Percentiles rank a stretch among this genome's conserved stretches.
Conservation (phyloP, 2,329 filamentous ascomycete species). For the Fusarium nanum region DNA sequence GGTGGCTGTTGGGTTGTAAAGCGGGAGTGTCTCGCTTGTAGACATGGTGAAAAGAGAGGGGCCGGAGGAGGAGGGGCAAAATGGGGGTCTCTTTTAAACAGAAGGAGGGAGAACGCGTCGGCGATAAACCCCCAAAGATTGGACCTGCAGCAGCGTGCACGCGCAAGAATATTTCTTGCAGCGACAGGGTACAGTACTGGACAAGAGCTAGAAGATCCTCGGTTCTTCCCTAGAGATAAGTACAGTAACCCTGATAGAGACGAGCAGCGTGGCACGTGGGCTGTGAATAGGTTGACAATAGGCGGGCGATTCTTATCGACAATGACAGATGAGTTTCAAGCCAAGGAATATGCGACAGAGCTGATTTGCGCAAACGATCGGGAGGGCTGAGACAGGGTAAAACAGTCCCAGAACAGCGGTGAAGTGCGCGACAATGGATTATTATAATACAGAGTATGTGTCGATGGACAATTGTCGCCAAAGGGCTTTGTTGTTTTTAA, state of each 20-base stretch:
- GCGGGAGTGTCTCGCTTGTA: slow-evolving; percentile 50
- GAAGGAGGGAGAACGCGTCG: slow-evolving; percentile 28
- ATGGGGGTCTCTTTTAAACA: slow-evolving; percentile 40
- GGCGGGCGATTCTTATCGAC: slow-evolving; percentile 34
- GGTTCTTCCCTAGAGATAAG: slow-evolving; percentile 10
- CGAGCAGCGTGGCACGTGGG: slow-evolving; percentile 36
- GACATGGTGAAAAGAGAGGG: slow-evolving; percentile 48
- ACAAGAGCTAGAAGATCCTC: slow-evolving; percentile 5
- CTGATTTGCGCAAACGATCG: slow-evolving; percentile 30
- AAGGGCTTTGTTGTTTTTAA: slow-evolving; percentile 19
- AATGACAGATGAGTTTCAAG: slow-evolving; percentile 33
- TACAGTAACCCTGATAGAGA: slow-evolving; percentile 28
- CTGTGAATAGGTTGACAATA: slow-evolving; percentile 12
- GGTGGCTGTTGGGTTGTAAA: slow-evolving; percentile 47
- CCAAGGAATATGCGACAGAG: slow-evolving; percentile 27
- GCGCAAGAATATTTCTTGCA: slow-evolving; percentile 17
- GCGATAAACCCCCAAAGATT: slow-evolving; percentile 25
- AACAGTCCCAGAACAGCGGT: slow-evolving; percentile 36
- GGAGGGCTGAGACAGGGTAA: slow-evolving; percentile 32
- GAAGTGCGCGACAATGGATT: slow-evolving; percentile 13
- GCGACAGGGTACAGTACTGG: slow-evolving; percentile 3
- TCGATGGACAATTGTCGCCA: slow-evolving; percentile 6
- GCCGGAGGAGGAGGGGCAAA: slow-evolving; percentile 43
- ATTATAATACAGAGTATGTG: background rate
- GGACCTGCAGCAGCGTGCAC: slow-evolving; percentile 29